These are phyloP conservation scores for Haematococcus sp. DNA, from an alignment of 139 green algal genomes.

Conservation along the genomic window DNA sequence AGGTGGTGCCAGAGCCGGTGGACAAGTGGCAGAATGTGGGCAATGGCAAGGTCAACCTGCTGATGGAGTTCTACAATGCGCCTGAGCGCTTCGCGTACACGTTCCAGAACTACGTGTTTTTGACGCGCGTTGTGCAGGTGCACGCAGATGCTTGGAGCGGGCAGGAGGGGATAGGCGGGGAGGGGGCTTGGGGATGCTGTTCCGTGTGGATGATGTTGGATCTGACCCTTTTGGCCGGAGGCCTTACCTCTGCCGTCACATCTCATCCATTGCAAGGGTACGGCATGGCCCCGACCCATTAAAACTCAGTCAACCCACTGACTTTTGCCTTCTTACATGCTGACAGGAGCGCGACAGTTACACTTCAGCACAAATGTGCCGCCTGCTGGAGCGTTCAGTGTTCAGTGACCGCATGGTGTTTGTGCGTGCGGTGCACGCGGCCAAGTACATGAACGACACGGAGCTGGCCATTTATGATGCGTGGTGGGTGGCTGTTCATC, in stretches of 20 bases:
- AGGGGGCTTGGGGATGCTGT: no score
- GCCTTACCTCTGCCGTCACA: background rate
- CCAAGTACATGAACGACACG: slow-evolving; percentile 78
- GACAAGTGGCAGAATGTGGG: slow-evolving; percentile 86
- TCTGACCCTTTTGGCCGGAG: background rate
- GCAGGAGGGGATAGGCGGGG: no score
- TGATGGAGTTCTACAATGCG: slow-evolving; percentile 91
- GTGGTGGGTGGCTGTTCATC: slow-evolving; percentile 33
- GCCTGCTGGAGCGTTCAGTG: slow-evolving; percentile 92
- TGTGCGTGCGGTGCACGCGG: slow-evolving; percentile 84
- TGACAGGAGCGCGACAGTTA: slow-evolving; percentile 63
- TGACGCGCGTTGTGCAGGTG: slow-evolving; percentile 74
- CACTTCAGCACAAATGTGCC: slow-evolving; percentile 39
- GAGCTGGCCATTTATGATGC: slow-evolving; percentile 83
- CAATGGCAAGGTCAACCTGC: slow-evolving; percentile 70
- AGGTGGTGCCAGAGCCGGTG: slow-evolving; percentile 94
- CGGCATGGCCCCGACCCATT: background rate
- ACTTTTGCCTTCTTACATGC: background rate
- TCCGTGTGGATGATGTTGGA: no score
- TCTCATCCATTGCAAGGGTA: background rate
- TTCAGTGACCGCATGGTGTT: slow-evolving; percentile 98
- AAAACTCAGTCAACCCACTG: background rate
- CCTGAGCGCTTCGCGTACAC: slow-evolving; percentile 88
- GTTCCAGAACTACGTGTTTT: slow-evolving; percentile 98
- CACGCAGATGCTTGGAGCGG: no score